phyloP scores from a whole-genome alignment of 108 stramenopile genomes.

The Nitzschia sp. region DNA sequence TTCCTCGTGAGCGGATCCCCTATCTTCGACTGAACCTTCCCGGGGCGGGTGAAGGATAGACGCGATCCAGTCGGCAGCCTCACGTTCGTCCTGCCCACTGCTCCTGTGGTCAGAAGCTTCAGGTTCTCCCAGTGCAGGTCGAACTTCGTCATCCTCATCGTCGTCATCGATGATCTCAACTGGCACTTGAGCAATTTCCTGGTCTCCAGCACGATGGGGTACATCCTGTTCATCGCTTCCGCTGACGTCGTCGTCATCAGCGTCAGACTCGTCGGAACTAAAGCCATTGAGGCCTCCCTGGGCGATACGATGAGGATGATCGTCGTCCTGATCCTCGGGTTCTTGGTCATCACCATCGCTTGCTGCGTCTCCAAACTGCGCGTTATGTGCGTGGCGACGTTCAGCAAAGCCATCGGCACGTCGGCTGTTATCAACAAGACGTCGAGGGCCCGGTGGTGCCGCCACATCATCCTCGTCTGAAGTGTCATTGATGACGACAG shows the following conservation, averaged over 20 bases:
- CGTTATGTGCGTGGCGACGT: neutral
- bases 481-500: neutral
- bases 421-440: neutral
- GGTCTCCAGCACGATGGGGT: no score
- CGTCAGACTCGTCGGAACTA: constrained; percentile 3
- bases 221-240: neutral
- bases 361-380: neutral
- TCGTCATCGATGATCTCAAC: neutral
- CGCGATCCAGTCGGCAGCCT: no score
- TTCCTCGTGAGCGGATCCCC: no score
- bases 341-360: neutral
- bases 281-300: neutral
- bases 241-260: neutral
- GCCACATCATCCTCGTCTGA: neutral
- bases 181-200: neutral
- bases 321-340: neutral
- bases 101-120: no score
- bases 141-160: neutral
- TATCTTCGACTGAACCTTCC: no score
- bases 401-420: neutral
- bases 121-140: neutral
- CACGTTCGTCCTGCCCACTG: no score
- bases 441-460: neutral
- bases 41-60: no score
- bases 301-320: neutral